Percentiles rank a stretch among this genome's conserved stretches.
Conservation (phyloP, 805 yeast genomes). For the Candida awuae region DNA sequence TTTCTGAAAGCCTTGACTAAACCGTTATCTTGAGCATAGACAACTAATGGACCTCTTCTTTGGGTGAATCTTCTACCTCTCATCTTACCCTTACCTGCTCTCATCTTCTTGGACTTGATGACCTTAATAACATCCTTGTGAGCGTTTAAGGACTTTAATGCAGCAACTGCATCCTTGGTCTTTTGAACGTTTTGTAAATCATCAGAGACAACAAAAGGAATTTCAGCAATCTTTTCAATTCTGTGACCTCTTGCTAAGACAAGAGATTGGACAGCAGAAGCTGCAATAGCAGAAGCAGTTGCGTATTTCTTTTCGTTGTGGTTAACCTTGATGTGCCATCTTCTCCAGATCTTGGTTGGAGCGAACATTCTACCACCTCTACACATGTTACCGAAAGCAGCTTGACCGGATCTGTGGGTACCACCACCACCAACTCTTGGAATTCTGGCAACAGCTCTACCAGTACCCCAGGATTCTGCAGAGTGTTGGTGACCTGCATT, state of each 20-base stretch:
- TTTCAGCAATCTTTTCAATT: constrained; percentile 95
- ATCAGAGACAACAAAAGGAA: constrained; percentile 93
- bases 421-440: constrained; percentile 99
- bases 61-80: constrained; percentile 99
- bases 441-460: constrained; percentile 99
- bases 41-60: constrained; percentile 99
- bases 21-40: constrained; percentile 97
- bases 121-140: constrained; percentile 97
- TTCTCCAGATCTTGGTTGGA: constrained; percentile 99
- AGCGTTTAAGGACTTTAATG: constrained; percentile 97
- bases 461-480: constrained; percentile 99
- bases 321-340: constrained; percentile 99
- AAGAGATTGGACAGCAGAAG: constrained; percentile 95
- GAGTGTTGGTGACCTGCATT: constrained; percentile 99
- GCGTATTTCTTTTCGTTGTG: constrained; percentile 99
- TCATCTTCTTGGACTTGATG: constrained; percentile 94
- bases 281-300: constrained; percentile 99
- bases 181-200: constrained; percentile 87
- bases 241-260: constrained; percentile 99
- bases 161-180: constrained; percentile 98
- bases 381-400: constrained; percentile 99
- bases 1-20: constrained; percentile 97
- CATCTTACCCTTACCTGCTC: constrained; percentile 99
- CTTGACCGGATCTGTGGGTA: constrained; percentile 99
- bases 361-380: constrained; percentile 99